Percentiles rank a stretch among this genome's conserved stretches.
Evolutionary conservation across 768 basidiomycete genomes (phyloP).

Genomic region (Lepiota subincarnata): DNA sequence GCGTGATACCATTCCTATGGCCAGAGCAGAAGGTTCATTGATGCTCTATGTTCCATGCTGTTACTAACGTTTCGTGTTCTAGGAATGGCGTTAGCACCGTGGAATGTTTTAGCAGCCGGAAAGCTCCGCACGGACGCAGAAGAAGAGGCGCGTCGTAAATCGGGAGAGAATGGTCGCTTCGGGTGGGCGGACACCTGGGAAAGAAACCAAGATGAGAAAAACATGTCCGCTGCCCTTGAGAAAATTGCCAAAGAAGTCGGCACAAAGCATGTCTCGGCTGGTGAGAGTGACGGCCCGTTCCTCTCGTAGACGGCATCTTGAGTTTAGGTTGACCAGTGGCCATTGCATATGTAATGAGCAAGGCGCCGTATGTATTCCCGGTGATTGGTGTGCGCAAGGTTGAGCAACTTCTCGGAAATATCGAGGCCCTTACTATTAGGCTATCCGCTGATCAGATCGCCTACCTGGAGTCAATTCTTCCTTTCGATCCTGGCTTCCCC

Average conservation of each 20-base stretch:
- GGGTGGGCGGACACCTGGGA: constrained; percentile 23
- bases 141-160: constrained; percentile 18
- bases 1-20: constrained; percentile 45
- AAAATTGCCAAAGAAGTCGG: constrained; percentile 36
- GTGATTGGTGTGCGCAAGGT: constrained; percentile 33
- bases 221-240: constrained; percentile 30
- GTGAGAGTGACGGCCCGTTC: neutral
- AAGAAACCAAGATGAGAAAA: constrained; percentile 28
- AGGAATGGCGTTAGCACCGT: constrained; percentile 23
- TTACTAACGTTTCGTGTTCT: constrained; percentile 24
- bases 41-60: constrained; percentile 21
- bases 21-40: constrained; percentile 30
- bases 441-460: constrained; percentile 35
- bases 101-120: constrained; percentile 22
- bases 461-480: constrained; percentile 27
- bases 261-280: constrained; percentile 26
- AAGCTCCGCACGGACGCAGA: constrained; percentile 50
- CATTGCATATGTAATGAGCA: constrained; percentile 49
- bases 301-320: too few species aligned
- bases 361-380: constrained; percentile 45
- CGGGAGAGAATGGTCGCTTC: constrained; percentile 24
- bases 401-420: constrained; percentile 39
- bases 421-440: constrained; percentile 38
- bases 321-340: constrained; percentile 26
- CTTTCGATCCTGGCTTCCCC: constrained; percentile 11